Percentiles rank a stretch among this genome's conserved stretches.
These are phyloP conservation scores for Xylaria nigripes DNA, from an alignment of 495 filamentous ascomycete genomes.

Conservation along the genomic window DNA sequence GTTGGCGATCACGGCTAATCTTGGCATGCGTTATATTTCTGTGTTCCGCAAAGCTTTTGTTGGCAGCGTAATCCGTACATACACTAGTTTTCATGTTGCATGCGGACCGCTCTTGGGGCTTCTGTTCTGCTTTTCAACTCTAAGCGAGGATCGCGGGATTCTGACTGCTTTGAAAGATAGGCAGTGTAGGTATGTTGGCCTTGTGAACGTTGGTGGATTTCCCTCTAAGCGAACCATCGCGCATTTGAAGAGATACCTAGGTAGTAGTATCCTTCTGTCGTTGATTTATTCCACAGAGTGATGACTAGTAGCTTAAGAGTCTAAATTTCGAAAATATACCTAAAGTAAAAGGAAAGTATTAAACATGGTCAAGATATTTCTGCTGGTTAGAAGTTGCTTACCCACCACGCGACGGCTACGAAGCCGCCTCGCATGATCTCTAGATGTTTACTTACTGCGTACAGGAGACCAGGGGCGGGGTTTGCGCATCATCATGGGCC, in stretches of 20 bases:
- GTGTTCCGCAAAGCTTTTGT: not conserved
- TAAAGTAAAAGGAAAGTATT: not conserved
- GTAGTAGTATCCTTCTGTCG: too few species aligned
- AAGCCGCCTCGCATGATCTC: not conserved
- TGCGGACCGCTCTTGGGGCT: too few species aligned
- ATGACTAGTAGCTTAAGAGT: not conserved
- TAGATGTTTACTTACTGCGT: not conserved
- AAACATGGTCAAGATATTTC: not conserved
- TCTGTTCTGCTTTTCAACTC: conserved; percentile 7
- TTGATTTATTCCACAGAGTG: not conserved
- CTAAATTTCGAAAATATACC: not conserved
- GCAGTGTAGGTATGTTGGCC: too few species aligned
- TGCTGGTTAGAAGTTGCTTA: not conserved
- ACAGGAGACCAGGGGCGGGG: not conserved
- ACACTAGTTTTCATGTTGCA: too few species aligned
- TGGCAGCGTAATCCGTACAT: conserved; percentile 5
- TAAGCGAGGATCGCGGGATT: conserved; percentile 2
- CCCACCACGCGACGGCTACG: not conserved
- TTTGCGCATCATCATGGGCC: not conserved
- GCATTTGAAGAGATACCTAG: not conserved
- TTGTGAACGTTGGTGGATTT: not conserved
- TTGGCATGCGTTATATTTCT: conserved; percentile 9
- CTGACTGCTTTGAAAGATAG: not conserved
- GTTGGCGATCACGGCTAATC: not conserved
- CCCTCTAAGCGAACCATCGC: not conserved